A percentile compares a stretch with the other conserved stretches of the same genome.
Conservation (phyloP, 768 basidiomycete species). For the Kwoniella mangroviensis region DNA sequence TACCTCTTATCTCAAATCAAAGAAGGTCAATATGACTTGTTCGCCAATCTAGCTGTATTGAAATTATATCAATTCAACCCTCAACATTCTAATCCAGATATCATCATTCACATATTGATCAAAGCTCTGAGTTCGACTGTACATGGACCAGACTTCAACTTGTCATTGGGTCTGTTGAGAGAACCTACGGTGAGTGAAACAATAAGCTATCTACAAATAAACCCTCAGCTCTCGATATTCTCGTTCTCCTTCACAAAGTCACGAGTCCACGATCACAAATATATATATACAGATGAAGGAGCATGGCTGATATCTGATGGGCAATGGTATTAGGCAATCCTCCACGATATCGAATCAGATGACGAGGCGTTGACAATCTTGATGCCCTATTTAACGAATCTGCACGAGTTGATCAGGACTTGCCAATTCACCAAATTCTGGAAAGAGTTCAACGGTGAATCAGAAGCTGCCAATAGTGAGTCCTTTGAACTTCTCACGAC, state of each 20-base stretch:
- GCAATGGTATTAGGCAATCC: conserved; percentile 33
- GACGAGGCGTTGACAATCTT: conserved; percentile 44
- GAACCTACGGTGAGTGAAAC: conserved; percentile 40
- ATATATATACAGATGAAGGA: neutral
- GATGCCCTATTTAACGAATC: conserved; percentile 46
- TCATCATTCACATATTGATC: conserved; percentile 91
- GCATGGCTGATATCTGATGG: neutral
- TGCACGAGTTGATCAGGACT: conserved; percentile 48
- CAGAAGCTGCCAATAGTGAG: conserved; percentile 50
- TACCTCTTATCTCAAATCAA: conserved; percentile 94
- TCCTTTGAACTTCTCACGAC: conserved; percentile 1
- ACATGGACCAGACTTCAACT: conserved; percentile 80
- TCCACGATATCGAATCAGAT: conserved; percentile 54
- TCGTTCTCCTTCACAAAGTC: too few species aligned
- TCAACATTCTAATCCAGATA: conserved; percentile 87
- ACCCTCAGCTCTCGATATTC: too few species aligned
- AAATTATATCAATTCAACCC: conserved; percentile 99
- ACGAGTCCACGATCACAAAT: too few species aligned
- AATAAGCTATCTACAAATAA: too few species aligned
- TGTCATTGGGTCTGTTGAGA: conserved; percentile 77
- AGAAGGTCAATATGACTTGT: conserved; percentile 87
- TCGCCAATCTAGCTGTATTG: conserved; percentile 91
- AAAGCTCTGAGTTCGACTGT: conserved; percentile 63
- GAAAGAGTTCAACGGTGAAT: conserved; percentile 43
- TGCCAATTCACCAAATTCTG: conserved; percentile 55